Percentiles rank a stretch among this genome's conserved stretches.
Conservation (phyloP, 139 green algal species). For the Parachlorella kessleri region DNA sequence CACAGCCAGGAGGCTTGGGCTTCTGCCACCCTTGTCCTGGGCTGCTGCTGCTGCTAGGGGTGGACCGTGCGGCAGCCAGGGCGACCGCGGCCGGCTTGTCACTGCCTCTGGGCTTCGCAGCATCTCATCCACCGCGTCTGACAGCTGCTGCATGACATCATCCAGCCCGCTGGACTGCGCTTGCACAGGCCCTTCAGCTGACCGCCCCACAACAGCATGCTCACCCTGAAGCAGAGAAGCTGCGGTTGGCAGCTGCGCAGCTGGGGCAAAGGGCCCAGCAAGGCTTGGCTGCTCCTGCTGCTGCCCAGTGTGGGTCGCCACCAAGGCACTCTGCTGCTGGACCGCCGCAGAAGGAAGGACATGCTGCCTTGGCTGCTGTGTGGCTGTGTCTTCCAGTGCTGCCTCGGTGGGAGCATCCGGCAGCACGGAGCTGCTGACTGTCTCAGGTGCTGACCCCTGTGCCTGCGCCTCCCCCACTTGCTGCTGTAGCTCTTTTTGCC, state of each 20-base stretch:
- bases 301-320: slow-evolving; percentile 4
- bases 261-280: background rate
- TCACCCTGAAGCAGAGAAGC: too few relatives aligned
- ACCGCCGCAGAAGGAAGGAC: too few relatives aligned
- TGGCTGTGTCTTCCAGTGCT: slow-evolving; percentile 24
- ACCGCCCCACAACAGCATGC: background rate
- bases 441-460: background rate
- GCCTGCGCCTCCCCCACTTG: background rate
- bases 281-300: background rate
- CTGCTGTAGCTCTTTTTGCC: background rate
- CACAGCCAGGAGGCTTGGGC: too few relatives aligned
- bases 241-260: background rate
- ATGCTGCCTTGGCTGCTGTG: too few relatives aligned
- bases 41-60: too few relatives aligned
- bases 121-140: background rate
- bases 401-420: slow-evolving; percentile 9
- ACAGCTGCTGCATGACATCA: background rate
- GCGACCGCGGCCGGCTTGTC: too few relatives aligned
- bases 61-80: too few relatives aligned
- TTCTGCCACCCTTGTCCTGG: too few relatives aligned
- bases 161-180: background rate
- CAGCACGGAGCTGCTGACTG: slow-evolving; percentile 18
- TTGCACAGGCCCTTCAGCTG: background rate
- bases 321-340: slow-evolving; percentile 5
- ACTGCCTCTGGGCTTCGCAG: background rate